phyloP scores from a whole-genome alignment of 1,284 basidiomycete species.

The Ustilago tritici region DNA sequence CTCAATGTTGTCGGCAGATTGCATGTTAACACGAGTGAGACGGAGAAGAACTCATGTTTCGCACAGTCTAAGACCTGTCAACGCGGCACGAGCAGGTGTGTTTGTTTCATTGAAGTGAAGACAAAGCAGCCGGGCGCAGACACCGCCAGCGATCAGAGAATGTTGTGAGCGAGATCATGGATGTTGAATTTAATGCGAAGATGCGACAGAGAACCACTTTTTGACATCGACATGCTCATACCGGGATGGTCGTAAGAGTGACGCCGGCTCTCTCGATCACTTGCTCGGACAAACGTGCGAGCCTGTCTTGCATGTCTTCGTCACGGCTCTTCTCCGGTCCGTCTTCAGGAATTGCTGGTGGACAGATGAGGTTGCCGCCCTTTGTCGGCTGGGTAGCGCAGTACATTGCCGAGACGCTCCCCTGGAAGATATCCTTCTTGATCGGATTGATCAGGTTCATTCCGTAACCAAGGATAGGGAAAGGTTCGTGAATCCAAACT shows the following conservation, averaged over 20 bases:
- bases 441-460: constrained; percentile 39
- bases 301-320: constrained; percentile 33
- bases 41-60: no score
- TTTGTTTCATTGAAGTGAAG: no score
- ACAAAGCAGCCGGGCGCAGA: no score
- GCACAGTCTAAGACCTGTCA: no score
- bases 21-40: no score
- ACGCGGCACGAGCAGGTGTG: no score
- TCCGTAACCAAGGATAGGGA: constrained; percentile 35
- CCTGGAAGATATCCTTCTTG: constrained; percentile 45
- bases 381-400: constrained; percentile 29
- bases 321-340: constrained; percentile 28
- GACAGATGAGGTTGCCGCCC: constrained; percentile 37
- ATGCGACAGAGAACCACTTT: no score
- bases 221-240: constrained; percentile 1
- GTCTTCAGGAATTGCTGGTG: constrained; percentile 28
- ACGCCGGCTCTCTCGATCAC: constrained; percentile 27
- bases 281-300: constrained; percentile 24
- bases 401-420: constrained; percentile 37
- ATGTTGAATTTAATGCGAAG: background rate
- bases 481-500: constrained; percentile 41
- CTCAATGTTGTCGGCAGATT: no score
- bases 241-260: constrained; percentile 23
- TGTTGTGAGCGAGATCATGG: background rate
- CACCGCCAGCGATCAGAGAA: no score